Percentiles rank a stretch among this genome's conserved stretches.
phyloP scores from a whole-genome alignment of 495 filamentous ascomycete species.

The Paragyromitra xinjiangensis region DNA sequence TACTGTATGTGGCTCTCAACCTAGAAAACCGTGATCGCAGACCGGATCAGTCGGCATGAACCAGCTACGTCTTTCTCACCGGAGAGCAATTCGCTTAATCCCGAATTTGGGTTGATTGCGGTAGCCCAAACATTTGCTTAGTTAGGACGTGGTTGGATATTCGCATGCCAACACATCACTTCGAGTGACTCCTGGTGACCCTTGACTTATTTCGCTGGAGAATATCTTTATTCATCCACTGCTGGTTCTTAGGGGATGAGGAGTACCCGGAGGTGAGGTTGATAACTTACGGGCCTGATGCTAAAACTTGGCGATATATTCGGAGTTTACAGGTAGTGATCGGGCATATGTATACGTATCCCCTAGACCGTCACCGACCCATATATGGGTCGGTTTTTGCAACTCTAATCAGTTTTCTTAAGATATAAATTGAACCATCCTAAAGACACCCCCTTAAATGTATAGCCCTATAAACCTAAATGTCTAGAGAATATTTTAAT shows the following conservation, averaged over 20 bases:
- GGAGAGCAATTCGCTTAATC: no score
- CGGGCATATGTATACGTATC: neutral
- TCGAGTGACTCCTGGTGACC: neutral
- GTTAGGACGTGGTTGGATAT: neutral
- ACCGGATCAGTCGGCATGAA: neutral
- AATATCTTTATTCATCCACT: neutral
- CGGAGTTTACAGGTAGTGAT: slow-evolving; percentile 4
- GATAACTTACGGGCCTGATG: neutral
- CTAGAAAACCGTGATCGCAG: neutral
- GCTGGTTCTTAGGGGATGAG: neutral
- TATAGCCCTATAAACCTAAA: no score
- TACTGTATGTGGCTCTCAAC: neutral
- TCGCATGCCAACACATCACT: neutral
- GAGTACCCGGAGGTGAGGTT: neutral
- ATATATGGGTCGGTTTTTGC: no score
- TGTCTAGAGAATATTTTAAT: no score
- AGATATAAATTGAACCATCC: no score
- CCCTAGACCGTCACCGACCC: no score
- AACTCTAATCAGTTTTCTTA: no score
- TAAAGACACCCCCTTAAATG: no score
- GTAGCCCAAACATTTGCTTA: neutral
- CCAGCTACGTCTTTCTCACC: neutral
- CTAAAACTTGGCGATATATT: neutral
- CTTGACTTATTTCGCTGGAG: neutral
- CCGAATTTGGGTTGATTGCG: neutral